Evolutionary conservation across 345 rosid genomes (phyloP).

Genomic region (Aquilaria sinensis): DNA sequence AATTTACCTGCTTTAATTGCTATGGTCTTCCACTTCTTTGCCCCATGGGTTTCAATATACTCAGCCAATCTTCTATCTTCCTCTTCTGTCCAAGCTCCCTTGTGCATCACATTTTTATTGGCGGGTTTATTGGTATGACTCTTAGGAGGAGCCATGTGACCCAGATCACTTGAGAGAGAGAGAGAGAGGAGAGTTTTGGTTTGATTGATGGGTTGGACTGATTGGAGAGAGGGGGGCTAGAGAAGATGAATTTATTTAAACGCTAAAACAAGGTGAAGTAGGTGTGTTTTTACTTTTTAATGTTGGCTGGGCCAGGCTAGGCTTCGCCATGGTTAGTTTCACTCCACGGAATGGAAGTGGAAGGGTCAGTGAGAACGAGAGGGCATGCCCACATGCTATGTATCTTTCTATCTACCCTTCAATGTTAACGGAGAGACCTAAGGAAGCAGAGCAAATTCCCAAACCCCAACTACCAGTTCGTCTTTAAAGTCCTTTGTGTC

Average conservation of each 20-base stretch:
- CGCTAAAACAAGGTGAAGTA: conserved; percentile 3
- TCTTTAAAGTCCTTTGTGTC: neutral
- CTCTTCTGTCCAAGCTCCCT: conserved; percentile 60
- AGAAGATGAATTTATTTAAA: neutral
- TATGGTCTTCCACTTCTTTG: conserved; percentile 49
- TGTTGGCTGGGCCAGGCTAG: too few relatives aligned
- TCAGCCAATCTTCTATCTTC: conserved; percentile 49
- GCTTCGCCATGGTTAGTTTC: neutral
- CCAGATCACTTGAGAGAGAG: neutral
- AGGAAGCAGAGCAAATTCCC: conserved; percentile 1
- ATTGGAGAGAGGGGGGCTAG: neutral
- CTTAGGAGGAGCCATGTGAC: conserved; percentile 34
- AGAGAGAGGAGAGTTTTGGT: neutral
- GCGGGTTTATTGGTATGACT: conserved; percentile 4
- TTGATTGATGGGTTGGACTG: neutral
- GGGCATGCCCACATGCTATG: too few relatives aligned
- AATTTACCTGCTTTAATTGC: conserved; percentile 46
- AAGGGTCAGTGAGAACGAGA: conserved; percentile 8
- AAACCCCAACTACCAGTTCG: conserved; percentile 29
- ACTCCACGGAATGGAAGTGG: neutral
- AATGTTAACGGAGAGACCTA: neutral
- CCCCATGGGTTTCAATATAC: conserved; percentile 45
- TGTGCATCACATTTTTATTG: conserved; percentile 30
- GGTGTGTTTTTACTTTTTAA: neutral
- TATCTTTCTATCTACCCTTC: conserved; percentile 40